These are phyloP conservation scores for Cyberlindnera misumaiensis DNA, from an alignment of 805 yeast species.

Conservation along the genomic window DNA sequence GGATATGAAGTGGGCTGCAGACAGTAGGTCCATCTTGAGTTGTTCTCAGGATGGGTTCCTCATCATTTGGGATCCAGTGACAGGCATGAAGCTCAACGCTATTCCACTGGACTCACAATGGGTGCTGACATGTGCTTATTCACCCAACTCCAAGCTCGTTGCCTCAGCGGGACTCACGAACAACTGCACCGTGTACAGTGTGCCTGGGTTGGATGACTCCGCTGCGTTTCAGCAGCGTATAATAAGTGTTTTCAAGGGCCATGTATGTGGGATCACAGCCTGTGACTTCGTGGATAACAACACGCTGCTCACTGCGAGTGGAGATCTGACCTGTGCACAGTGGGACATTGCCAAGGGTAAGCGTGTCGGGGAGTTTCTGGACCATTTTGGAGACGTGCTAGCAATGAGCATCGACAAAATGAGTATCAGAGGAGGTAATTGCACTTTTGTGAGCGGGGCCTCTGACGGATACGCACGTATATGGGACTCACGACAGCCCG, in stretches of 20 bases:
- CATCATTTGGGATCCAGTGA: conserved; percentile 73
- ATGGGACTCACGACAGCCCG: conserved; percentile 52
- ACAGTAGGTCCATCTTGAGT: conserved; percentile 53
- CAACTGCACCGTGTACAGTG: conserved; percentile 61
- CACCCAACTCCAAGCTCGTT: conserved; percentile 57
- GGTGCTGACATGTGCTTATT: conserved; percentile 69
- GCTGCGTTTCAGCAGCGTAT: conserved; percentile 33
- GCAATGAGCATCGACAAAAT: conserved; percentile 32
- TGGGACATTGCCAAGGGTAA: conserved; percentile 74
- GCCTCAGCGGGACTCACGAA: conserved; percentile 86
- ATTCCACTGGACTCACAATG: conserved; percentile 70
- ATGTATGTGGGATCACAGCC: conserved; percentile 74
- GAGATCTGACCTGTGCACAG: conserved; percentile 70
- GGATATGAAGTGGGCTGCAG: conserved; percentile 60
- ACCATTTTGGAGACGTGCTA: conserved; percentile 69
- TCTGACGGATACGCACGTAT: conserved; percentile 62
- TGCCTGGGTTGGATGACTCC: conserved; percentile 20
- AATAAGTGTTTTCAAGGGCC: conserved; percentile 63
- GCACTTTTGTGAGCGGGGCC: conserved; percentile 52
- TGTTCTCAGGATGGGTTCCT: conserved; percentile 86
- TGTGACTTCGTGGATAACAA: conserved; percentile 57
- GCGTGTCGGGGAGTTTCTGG: conserved; percentile 46
- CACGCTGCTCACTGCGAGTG: conserved; percentile 62
- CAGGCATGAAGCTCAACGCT: conserved; percentile 66
- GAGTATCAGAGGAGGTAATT: conserved; percentile 5